These are phyloP conservation scores for Spinacia oleracea DNA, from an alignment of 179 eudicot genomes.

Conservation along the genomic window DNA sequence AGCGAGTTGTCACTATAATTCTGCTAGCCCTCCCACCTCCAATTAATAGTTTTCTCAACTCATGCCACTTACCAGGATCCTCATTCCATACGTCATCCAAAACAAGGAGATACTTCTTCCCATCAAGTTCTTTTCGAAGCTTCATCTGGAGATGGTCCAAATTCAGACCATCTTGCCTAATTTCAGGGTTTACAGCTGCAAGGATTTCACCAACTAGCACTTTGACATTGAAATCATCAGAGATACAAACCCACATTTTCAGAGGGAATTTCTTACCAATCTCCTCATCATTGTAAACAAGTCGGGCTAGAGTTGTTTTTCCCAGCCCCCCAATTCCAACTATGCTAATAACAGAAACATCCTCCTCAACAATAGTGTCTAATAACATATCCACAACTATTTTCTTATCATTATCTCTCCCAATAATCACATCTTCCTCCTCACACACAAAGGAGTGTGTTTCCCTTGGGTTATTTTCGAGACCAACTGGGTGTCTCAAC, in stretches of 20 bases:
- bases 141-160: not conserved
- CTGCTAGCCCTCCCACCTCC: not conserved
- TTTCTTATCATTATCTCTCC: slow-evolving; percentile 33
- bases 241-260: slow-evolving; percentile 34
- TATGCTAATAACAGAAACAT: not conserved
- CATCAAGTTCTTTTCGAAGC: not conserved
- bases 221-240: slow-evolving; percentile 25
- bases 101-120: slow-evolving; percentile 15
- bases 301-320: slow-evolving; percentile 31
- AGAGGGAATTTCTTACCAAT: slow-evolving; percentile 6
- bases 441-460: slow-evolving; percentile 21
- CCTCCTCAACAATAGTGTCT: not conserved
- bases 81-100: slow-evolving; percentile 17
- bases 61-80: not conserved
- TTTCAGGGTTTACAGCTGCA: not conserved
- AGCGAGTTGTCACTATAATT: no score
- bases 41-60: not conserved
- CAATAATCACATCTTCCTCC: slow-evolving; percentile 19
- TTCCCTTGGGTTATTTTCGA: not conserved
- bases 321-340: slow-evolving; percentile 36
- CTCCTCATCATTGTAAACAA: slow-evolving; percentile 18
- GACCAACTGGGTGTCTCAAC: not conserved
- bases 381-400: slow-evolving; percentile 16
- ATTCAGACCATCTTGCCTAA: no score
- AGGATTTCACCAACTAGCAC: not conserved